Conservation (phyloP, 371 early-diverging fungal genomes). For the Mucor lusitanicus region DNA sequence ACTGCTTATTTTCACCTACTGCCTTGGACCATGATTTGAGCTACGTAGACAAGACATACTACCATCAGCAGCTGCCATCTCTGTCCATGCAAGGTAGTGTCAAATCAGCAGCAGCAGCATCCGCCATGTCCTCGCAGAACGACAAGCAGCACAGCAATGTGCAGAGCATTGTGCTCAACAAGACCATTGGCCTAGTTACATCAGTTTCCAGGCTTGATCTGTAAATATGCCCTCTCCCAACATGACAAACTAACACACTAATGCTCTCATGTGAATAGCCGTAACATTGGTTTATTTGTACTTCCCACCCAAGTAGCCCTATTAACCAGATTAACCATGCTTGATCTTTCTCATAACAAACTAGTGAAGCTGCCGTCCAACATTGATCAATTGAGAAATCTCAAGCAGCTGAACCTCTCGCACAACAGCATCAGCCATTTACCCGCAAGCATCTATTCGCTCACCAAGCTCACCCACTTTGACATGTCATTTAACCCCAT, state of each 20-base stretch:
- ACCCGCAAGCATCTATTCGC: slow-evolving; percentile 12
- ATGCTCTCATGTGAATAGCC: slow-evolving; percentile 17
- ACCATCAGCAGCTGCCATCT: not conserved
- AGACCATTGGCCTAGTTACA: slow-evolving; percentile 22
- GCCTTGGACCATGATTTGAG: slow-evolving; percentile 32
- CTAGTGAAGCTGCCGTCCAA: slow-evolving; percentile 33
- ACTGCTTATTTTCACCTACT: slow-evolving; percentile 44
- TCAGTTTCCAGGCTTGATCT: slow-evolving; percentile 38
- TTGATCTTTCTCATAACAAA: slow-evolving; percentile 51
- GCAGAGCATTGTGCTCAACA: slow-evolving; percentile 21
- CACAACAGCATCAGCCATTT: slow-evolving; percentile 27
- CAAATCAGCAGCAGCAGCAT: not conserved
- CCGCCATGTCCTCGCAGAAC: not conserved
- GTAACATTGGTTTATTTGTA: slow-evolving; percentile 25
- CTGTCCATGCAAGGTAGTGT: not conserved
- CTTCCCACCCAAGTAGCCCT: slow-evolving; percentile 35
- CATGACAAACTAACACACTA: not conserved
- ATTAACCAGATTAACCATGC: slow-evolving; percentile 30
- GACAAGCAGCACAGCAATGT: slow-evolving; percentile 14
- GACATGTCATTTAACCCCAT: slow-evolving; percentile 64
- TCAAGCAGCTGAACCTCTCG: slow-evolving; percentile 40
- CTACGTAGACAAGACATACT: slow-evolving; percentile 48
- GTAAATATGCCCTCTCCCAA: slow-evolving; percentile 20
- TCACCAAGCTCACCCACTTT: slow-evolving; percentile 30
- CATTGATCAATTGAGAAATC: slow-evolving; percentile 31